A percentile compares a stretch with the other conserved stretches of the same genome.
Conservation (phyloP, 2,329 filamentous ascomycete genomes). For the Claviceps lovelessii region DNA sequence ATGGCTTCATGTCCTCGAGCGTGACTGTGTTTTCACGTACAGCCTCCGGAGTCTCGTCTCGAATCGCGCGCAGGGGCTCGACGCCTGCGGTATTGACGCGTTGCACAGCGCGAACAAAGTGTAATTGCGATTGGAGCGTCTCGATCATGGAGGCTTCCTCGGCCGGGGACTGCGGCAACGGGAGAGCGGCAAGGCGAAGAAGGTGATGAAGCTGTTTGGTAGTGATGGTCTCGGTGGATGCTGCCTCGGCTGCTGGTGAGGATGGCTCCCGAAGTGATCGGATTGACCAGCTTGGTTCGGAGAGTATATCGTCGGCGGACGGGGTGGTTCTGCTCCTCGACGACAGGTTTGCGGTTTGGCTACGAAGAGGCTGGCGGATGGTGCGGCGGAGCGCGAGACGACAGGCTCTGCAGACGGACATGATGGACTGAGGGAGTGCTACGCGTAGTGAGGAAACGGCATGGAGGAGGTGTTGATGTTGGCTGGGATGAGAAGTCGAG, state of each 20-base stretch:
- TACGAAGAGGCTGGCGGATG: constrained; percentile 3
- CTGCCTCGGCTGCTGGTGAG: constrained; percentile 7
- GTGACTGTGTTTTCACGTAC: constrained; percentile 46
- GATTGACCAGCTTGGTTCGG: constrained; percentile 71
- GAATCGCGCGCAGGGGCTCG: constrained; percentile 60
- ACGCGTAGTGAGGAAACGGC: neutral
- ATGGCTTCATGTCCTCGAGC: constrained; percentile 39
- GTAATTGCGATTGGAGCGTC: constrained; percentile 67
- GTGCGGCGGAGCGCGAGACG: constrained; percentile 14
- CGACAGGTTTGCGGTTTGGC: constrained; percentile 3
- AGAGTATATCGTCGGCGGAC: constrained; percentile 36
- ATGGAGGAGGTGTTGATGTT: neutral
- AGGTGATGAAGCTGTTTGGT: constrained; percentile 64
- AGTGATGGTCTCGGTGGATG: constrained; percentile 35
- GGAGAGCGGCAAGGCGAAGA: constrained; percentile 77
- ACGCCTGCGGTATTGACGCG: constrained; percentile 59
- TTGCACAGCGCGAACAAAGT: constrained; percentile 82
- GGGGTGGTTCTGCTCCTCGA: constrained; percentile 5
- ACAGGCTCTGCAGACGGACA: constrained; percentile 19
- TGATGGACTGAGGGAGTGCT: constrained; percentile 4
- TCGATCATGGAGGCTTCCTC: constrained; percentile 59
- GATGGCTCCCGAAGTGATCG: constrained; percentile 38
- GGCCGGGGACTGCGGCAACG: constrained; percentile 45
- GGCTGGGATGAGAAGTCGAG: neutral
- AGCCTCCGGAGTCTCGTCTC: constrained; percentile 60